phyloP scores from a whole-genome alignment of 176 grass and related monocot species.

The Raddia distichophylla region DNA sequence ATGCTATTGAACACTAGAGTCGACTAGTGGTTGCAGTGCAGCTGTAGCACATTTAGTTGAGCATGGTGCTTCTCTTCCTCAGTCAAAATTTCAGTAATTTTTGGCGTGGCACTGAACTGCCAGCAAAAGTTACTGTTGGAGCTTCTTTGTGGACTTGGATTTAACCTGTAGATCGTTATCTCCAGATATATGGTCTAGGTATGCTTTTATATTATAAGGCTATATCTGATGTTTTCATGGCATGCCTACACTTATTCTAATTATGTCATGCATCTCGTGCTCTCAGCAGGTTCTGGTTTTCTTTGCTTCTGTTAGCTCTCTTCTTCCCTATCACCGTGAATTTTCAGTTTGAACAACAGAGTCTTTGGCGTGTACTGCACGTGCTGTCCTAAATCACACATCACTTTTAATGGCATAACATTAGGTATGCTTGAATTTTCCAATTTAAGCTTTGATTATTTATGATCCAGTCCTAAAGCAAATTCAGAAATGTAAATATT shows the following conservation, averaged over 20 bases:
- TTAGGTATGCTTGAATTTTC: conserved; percentile 30
- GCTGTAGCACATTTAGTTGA: conserved; percentile 53
- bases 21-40: conserved; percentile 47
- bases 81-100: conserved; percentile 47
- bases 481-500: background rate
- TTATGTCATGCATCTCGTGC: background rate
- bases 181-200: conserved; percentile 49
- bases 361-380: conserved; percentile 16
- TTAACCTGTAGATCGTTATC: conserved; percentile 31
- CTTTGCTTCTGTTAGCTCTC: conserved; percentile 37
- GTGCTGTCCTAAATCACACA: conserved; percentile 17
- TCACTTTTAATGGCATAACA: conserved; percentile 38
- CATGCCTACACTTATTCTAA: background rate
- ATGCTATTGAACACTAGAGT: conserved; percentile 72
- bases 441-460: background rate
- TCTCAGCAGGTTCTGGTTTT: conserved; percentile 45
- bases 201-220: conserved; percentile 27
- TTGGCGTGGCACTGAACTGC: conserved; percentile 47
- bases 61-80: conserved; percentile 58
- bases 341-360: conserved; percentile 30
- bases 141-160: conserved; percentile 52
- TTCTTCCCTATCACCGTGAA: conserved; percentile 1
- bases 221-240: background rate
- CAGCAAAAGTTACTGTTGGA: conserved; percentile 46
- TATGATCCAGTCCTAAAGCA: background rate